These are phyloP conservation scores for Saccharomyces eubayanus DNA, from an alignment of 805 yeast genomes.

Conservation along the genomic window DNA sequence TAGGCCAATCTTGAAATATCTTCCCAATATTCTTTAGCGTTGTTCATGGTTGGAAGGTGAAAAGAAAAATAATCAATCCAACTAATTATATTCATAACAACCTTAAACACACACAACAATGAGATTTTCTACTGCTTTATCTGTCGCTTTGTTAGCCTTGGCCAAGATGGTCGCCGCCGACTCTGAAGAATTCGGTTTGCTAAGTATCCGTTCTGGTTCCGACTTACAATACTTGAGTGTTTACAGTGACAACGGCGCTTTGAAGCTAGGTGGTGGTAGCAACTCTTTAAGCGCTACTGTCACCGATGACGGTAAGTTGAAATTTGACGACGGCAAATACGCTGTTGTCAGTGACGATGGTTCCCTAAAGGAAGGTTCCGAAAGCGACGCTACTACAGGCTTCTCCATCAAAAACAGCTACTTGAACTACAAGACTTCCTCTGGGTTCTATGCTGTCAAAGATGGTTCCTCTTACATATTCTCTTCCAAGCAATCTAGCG, in stretches of 20 bases:
- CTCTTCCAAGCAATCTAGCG: conserved; percentile 20
- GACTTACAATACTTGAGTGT: conserved; percentile 28
- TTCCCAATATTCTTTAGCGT: not conserved
- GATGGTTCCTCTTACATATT: conserved; percentile 18
- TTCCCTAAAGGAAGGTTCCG: conserved; percentile 16
- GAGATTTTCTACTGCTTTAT: conserved; percentile 20
- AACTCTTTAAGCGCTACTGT: conserved; percentile 15
- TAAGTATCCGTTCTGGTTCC: conserved; percentile 33
- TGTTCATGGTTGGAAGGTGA: not conserved
- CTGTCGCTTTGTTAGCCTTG: conserved; percentile 23
- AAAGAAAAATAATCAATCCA: not conserved
- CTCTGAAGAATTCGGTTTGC: conserved; percentile 31
- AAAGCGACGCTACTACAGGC: conserved; percentile 27
- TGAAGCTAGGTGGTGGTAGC: conserved; percentile 8
- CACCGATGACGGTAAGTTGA: conserved; percentile 29
- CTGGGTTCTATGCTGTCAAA: conserved; percentile 36
- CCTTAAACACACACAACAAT: conserved; percentile 6
- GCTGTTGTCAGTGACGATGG: conserved; percentile 25
- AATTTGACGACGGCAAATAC: conserved; percentile 22
- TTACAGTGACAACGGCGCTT: conserved; percentile 11
- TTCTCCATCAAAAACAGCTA: conserved; percentile 29
- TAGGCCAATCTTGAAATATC: not conserved
- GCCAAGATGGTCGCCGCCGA: conserved; percentile 27
- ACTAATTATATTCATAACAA: not conserved
- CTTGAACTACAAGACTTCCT: conserved; percentile 6